These are phyloP conservation scores for Coprinopsis cinerea DNA, from an alignment of 768 basidiomycete genomes.

Conservation along the genomic window DNA sequence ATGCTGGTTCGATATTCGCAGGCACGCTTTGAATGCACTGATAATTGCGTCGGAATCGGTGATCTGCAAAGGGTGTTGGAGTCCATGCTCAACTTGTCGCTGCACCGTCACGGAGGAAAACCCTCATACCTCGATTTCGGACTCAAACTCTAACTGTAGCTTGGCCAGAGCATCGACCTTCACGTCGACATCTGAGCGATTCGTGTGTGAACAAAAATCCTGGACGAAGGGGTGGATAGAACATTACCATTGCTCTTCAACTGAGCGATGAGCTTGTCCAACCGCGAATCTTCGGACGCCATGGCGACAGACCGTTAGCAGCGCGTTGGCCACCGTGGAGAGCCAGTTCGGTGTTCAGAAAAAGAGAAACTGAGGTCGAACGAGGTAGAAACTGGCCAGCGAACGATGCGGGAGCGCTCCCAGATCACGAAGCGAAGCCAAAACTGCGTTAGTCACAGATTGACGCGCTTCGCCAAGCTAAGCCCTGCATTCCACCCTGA, in stretches of 20 bases:
- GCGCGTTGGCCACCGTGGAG: not conserved
- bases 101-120: not conserved
- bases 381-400: constrained; percentile 2
- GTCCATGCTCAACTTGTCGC: not conserved
- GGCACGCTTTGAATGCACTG: constrained; percentile 61
- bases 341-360: not conserved
- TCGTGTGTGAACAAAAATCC: constrained; percentile 5
- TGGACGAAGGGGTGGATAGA: constrained; percentile 8
- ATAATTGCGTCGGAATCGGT: constrained; percentile 68
- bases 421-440: constrained; percentile 2
- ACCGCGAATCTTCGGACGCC: constrained; percentile 42
- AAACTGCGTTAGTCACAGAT: constrained; percentile 1
- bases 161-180: constrained; percentile 78
- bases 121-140: constrained; percentile 63
- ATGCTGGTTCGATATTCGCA: constrained; percentile 79
- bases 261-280: constrained; percentile 59
- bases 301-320: constrained; percentile 23
- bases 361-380: not conserved
- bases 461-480: constrained; percentile 5
- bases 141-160: constrained; percentile 70
- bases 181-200: constrained; percentile 61
- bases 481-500: too few relatives aligned
- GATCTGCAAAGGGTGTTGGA: constrained; percentile 40
- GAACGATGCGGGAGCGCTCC: not conserved
- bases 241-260: constrained; percentile 58